These are phyloP conservation scores for Pseudonitzschia multiseries DNA, from an alignment of 108 stramenopile species.

Conservation along the genomic window DNA sequence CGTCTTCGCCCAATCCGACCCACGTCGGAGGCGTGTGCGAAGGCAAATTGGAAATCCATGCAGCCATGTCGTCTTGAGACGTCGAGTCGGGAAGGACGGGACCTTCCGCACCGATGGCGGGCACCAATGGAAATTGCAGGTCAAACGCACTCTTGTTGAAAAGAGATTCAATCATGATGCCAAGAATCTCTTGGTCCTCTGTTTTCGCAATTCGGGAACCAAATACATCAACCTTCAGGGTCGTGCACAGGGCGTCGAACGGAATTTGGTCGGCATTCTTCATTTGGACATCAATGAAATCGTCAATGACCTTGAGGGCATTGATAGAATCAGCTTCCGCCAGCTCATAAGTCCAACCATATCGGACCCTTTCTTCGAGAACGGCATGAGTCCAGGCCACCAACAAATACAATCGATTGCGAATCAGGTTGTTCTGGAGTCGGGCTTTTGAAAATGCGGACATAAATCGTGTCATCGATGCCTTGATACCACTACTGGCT, in stretches of 20 bases:
- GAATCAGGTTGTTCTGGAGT: constrained; percentile 51
- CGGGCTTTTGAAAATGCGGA: constrained; percentile 69
- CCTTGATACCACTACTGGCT: constrained; percentile 93
- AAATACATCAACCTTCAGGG: constrained; percentile 76
- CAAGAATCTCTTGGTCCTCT: constrained; percentile 67
- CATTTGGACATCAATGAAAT: constrained; percentile 51
- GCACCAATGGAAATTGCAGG: constrained; percentile 74
- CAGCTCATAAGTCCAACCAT: constrained; percentile 98
- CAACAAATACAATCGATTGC: constrained; percentile 87
- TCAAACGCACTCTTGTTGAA: constrained; percentile 69
- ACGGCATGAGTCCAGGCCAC: constrained; percentile 96
- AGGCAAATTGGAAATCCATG: constrained; percentile 70
- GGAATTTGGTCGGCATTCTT: constrained; percentile 81
- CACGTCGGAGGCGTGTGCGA: constrained; percentile 82
- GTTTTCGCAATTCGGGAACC: constrained; percentile 74
- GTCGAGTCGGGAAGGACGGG: constrained; percentile 73
- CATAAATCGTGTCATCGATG: constrained; percentile 90
- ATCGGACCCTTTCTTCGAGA: constrained; percentile 94
- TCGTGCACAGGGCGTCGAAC: constrained; percentile 86
- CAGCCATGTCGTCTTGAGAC: constrained; percentile 64
- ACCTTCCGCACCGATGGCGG: constrained; percentile 38
- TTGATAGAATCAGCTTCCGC: constrained; percentile 94
- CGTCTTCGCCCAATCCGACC: constrained; percentile 70
- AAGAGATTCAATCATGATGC: constrained; percentile 53
- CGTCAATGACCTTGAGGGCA: constrained; percentile 90